phyloP scores from a whole-genome alignment of 768 basidiomycete genomes.

The Tulasnella sp. region DNA sequence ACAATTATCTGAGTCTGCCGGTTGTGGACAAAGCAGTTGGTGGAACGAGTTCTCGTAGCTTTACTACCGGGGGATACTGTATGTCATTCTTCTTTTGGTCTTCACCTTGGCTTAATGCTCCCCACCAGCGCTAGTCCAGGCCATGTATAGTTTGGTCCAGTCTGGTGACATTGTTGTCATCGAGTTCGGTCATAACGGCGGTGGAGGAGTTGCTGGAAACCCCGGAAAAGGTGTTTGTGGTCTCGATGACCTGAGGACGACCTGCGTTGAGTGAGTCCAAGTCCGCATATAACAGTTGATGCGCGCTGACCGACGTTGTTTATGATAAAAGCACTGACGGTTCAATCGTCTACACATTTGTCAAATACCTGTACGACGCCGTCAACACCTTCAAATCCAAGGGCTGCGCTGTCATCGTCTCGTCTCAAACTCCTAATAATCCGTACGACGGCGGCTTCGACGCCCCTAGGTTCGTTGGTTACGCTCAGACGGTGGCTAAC shows the following conservation, averaged over 20 bases:
- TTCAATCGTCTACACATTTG: background rate
- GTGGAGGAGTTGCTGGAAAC: background rate
- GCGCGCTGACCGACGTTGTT: background rate
- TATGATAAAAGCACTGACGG: background rate
- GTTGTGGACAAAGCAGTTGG: constrained; percentile 1
- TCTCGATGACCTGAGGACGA: background rate
- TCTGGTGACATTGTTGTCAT: constrained; percentile 19
- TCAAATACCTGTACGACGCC: constrained; percentile 5
- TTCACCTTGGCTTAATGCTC: background rate
- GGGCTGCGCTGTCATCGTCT: constrained; percentile 18
- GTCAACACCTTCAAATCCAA: constrained; percentile 21
- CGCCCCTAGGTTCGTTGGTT: background rate
- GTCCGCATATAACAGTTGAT: background rate
- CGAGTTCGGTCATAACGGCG: constrained; percentile 23
- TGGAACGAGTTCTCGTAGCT: constrained; percentile 6
- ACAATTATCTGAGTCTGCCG: background rate
- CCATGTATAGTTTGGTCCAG: background rate
- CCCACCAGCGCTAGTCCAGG: background rate
- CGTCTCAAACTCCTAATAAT: constrained; percentile 14
- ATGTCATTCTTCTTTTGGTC: background rate
- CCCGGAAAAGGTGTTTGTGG: background rate
- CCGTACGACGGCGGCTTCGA: background rate
- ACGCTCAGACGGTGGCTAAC: background rate
- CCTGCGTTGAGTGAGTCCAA: background rate
- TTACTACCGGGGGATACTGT: constrained; percentile 5